A percentile compares a stretch with the other conserved stretches of the same genome.
Conservation (phyloP, 2,329 filamentous ascomycete species). For the Sclerotiophoma versabilis region DNA sequence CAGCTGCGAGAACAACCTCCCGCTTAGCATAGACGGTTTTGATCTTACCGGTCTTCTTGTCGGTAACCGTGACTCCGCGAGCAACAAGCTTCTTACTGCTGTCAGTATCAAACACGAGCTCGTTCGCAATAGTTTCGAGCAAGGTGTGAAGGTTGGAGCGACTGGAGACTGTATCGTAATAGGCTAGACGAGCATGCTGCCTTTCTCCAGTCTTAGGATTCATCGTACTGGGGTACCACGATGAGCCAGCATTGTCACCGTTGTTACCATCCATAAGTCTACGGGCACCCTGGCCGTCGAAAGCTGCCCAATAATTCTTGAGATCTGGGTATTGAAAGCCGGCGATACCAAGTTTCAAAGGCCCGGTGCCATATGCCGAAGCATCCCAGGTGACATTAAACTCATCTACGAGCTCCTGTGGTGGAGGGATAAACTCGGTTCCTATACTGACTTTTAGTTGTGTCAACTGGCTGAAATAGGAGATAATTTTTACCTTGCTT, state of each 20-base stretch:
- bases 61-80: constrained; percentile 35
- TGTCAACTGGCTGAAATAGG: background rate
- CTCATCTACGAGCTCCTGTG: constrained; percentile 20
- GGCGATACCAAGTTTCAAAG: constrained; percentile 36
- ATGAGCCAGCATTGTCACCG: constrained; percentile 41
- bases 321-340: constrained; percentile 40
- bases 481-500: constrained; percentile 24
- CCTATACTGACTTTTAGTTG: background rate
- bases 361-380: constrained; percentile 33
- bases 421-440: constrained; percentile 33
- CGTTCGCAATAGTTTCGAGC: constrained; percentile 26
- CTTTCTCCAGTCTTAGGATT: constrained; percentile 42
- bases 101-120: constrained; percentile 32
- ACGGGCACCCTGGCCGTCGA: constrained; percentile 30
- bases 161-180: constrained; percentile 36
- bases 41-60: constrained; percentile 24
- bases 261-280: constrained; percentile 32
- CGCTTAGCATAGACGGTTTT: constrained; percentile 35
- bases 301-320: constrained; percentile 33
- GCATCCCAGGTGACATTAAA: constrained; percentile 36
- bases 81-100: constrained; percentile 28
- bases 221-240: constrained; percentile 48
- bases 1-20: constrained; percentile 68
- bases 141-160: constrained; percentile 43
- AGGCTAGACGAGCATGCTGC: constrained; percentile 41